Evolutionary conservation across 768 basidiomycete genomes (phyloP), one percentile per base, ranked within the genome.

Genomic region (Naganishia randhawae): DNA sequence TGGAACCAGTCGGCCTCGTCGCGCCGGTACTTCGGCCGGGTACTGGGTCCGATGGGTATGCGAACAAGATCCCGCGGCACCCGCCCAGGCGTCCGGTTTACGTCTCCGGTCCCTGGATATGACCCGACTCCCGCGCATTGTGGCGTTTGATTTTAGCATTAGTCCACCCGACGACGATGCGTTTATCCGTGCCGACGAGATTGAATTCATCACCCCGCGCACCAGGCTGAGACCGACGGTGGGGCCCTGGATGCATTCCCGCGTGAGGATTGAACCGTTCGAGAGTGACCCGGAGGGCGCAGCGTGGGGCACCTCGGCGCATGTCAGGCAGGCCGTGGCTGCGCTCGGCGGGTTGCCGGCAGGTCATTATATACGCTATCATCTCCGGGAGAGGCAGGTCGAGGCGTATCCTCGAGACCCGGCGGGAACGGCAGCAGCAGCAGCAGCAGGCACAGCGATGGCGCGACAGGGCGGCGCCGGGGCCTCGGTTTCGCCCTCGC

Each of bases 11-110:
- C n/a, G 65, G 19, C 37, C 54, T 2, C 27, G 69, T 32, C 37
- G 69, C 25, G 62, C 69, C 11, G 35, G 42, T 11, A 27, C 65
- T 3, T 37, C 14, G 19, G 69, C 62, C 1, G 69, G 69, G 9
- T 70, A 41, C 51, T 70, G 69, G 69, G 62, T 70, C 3, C 64
- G 69, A 14, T 70, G 69, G 69, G 50, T 70, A 17, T 70, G 45
- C 17, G 55, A 50, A 22, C 54, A 6, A 19, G 37, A 48, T 4
- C 19, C 31, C 29, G 42, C 50, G n/a, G 48, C 37, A 3, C n/a
- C n/a, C n/a, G n/a, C n/a, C 14, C 37, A 13, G 64, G 57, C 25
- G 45, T 57, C 3, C 41, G 65, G n/a, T 57, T 48, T 22, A 42
- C n/a, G n/a, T n/a, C n/a, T n/a, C n/a, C n/a, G 69, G n/a, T n/a